Evolutionary conservation across 768 basidiomycete genomes (phyloP).

Genomic region (Russula lepida): DNA sequence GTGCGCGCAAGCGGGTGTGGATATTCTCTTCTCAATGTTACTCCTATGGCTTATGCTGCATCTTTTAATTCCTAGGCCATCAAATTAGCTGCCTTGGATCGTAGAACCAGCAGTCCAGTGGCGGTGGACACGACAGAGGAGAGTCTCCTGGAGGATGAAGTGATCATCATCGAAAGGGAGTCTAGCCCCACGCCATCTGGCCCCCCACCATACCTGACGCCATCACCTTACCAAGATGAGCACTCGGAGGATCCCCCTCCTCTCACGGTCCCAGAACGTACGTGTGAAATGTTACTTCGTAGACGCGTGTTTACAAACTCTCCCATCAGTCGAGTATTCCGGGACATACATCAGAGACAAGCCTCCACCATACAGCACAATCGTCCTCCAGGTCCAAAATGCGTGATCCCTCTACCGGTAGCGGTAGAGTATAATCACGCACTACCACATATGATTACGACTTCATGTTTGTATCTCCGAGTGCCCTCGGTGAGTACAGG

Average conservation of each 20-base stretch:
- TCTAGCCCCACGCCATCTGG: not conserved
- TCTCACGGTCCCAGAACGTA: not conserved
- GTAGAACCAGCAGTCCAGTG: not conserved
- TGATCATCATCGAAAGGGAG: not conserved
- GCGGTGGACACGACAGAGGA: not conserved
- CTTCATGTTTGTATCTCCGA: not conserved
- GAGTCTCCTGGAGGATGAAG: not conserved
- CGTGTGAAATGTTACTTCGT: not conserved
- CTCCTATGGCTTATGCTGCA: not conserved
- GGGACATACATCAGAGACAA: not conserved
- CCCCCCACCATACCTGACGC: not conserved
- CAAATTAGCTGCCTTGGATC: not conserved
- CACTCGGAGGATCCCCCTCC: not conserved
- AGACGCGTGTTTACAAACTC: not conserved
- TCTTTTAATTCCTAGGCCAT: not conserved
- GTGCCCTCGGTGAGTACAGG: too few species aligned
- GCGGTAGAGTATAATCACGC: not conserved
- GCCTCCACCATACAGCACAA: not conserved
- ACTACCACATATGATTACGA: not conserved
- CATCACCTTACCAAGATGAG: not conserved
- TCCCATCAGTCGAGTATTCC: not conserved
- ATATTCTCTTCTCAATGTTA: not conserved
- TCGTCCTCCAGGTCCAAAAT: slow-evolving; percentile 1
- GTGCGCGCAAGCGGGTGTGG: not conserved
- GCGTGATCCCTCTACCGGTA: not conserved